phyloP scores from a whole-genome alignment of 192 early-diverging fungal genomes.

The Coemansia sp. region DNA sequence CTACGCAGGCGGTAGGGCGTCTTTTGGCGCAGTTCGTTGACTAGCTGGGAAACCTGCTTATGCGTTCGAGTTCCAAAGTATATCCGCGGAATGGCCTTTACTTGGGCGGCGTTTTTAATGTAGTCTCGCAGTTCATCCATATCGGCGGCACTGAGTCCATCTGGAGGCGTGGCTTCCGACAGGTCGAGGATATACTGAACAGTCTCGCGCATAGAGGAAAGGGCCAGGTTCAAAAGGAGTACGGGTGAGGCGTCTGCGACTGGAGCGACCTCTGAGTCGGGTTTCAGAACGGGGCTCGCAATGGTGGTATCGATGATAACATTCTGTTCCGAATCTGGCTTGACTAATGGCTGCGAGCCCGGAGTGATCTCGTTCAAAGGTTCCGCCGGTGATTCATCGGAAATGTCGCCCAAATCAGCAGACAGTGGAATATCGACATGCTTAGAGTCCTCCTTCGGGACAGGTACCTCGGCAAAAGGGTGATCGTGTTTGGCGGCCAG shows the following conservation, averaged over 20 bases:
- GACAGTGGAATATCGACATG: neutral
- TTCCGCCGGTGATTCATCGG: neutral
- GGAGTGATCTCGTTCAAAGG: neutral
- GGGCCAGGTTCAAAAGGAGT: neutral
- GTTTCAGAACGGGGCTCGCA: neutral
- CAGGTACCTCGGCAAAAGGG: neutral
- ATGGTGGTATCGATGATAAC: neutral
- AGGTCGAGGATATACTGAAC: slow-evolving; percentile 15
- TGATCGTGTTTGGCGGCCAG: slow-evolving; percentile 26
- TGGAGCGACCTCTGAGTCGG: neutral
- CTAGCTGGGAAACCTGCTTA: slow-evolving; percentile 63
- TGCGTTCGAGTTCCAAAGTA: slow-evolving; percentile 65
- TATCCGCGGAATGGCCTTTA: slow-evolving; percentile 29
- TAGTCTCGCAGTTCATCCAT: slow-evolving; percentile 20
- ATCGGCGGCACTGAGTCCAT: slow-evolving; percentile 22
- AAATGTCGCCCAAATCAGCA: neutral
- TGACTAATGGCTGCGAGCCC: neutral
- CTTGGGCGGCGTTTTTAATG: neutral
- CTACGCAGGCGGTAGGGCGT: slow-evolving; percentile 61
- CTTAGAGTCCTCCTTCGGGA: neutral
- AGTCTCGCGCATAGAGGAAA: neutral
- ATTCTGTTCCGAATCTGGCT: neutral
- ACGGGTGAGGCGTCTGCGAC: neutral
- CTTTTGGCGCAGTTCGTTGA: slow-evolving; percentile 61
- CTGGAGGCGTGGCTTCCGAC: slow-evolving; percentile 10